Conservation (phyloP, 2,329 filamentous ascomycete species). For the Fusarium odoratissimum region DNA sequence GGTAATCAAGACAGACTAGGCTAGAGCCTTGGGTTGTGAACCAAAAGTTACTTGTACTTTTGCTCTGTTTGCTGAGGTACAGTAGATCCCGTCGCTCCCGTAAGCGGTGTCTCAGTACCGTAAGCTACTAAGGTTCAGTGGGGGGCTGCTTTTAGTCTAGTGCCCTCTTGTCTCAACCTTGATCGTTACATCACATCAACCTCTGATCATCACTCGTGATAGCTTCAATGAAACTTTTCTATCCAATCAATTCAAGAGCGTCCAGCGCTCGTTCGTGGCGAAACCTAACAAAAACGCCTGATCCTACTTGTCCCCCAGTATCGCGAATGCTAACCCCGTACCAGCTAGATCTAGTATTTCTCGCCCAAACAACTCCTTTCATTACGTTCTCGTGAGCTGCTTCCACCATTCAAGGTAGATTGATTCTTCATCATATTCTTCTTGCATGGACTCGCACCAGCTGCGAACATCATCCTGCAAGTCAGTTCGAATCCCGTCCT, state of each 20-base stretch:
- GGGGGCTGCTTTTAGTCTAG: not conserved
- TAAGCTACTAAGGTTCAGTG: not conserved
- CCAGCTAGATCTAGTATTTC: not conserved
- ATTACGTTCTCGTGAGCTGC: not conserved
- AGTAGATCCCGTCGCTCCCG: constrained; percentile 14
- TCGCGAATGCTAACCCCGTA: not conserved
- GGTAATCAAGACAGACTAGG: not conserved
- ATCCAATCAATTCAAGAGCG: not conserved
- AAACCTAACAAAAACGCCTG: not conserved
- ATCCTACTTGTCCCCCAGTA: no score
- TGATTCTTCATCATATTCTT: not conserved
- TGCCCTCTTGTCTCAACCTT: not conserved
- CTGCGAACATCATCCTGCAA: fast-evolving
- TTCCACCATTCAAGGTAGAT: not conserved
- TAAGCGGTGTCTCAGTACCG: not conserved
- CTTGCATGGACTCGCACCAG: not conserved
- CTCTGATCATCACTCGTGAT: not conserved
- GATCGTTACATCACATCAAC: not conserved
- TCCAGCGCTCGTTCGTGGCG: not conserved
- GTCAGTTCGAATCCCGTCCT: not conserved
- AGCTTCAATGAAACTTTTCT: not conserved
- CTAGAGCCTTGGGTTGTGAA: not conserved
- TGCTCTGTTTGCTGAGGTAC: not conserved
- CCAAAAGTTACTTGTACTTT: not conserved
- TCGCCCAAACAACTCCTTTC: not conserved